A percentile compares a stretch with the other conserved stretches of the same genome.
Conservation (phyloP, 768 basidiomycete species). For the Boletus huronensis region DNA sequence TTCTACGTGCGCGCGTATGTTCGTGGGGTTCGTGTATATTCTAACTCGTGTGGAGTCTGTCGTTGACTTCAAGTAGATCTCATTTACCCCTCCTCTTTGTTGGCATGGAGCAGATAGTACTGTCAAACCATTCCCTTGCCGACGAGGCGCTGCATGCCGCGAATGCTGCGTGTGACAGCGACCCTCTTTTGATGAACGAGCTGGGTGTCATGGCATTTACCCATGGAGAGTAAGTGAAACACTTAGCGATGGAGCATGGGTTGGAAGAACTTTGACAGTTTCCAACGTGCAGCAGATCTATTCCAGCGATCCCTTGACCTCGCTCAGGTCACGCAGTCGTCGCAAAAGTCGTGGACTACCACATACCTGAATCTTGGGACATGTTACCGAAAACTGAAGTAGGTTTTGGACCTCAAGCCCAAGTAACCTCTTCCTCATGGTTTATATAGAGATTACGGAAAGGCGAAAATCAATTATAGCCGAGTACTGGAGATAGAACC, state of each 20-base stretch:
- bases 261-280: slow-evolving; percentile 49
- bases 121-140: slow-evolving; percentile 78
- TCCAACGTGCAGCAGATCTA: slow-evolving; percentile 61
- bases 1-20: slow-evolving; percentile 93
- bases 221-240: slow-evolving; percentile 63
- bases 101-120: slow-evolving; percentile 95
- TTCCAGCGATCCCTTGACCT: slow-evolving; percentile 78
- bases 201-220: slow-evolving; percentile 90
- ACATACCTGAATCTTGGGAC: slow-evolving; percentile 95
- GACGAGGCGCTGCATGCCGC: slow-evolving; percentile 88
- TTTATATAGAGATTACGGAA: slow-evolving; percentile 45
- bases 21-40: slow-evolving; percentile 72
- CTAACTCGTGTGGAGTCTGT: neutral
- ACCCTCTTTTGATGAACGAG: slow-evolving; percentile 90
- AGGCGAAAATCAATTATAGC: slow-evolving; percentile 71
- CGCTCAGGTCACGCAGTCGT: slow-evolving; percentile 81
- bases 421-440: slow-evolving; percentile 4
- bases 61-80: slow-evolving; percentile 55
- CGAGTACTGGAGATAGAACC: slow-evolving; percentile 85
- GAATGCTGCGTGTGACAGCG: slow-evolving; percentile 74
- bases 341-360: slow-evolving; percentile 80
- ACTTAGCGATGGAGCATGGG: neutral
- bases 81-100: slow-evolving; percentile 94
- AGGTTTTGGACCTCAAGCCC: slow-evolving; percentile 21
- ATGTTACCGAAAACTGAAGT: slow-evolving; percentile 79